These are phyloP conservation scores for Malassezia arunalokei DNA, from an alignment of 1,284 basidiomycete genomes.

Conservation along the genomic window DNA sequence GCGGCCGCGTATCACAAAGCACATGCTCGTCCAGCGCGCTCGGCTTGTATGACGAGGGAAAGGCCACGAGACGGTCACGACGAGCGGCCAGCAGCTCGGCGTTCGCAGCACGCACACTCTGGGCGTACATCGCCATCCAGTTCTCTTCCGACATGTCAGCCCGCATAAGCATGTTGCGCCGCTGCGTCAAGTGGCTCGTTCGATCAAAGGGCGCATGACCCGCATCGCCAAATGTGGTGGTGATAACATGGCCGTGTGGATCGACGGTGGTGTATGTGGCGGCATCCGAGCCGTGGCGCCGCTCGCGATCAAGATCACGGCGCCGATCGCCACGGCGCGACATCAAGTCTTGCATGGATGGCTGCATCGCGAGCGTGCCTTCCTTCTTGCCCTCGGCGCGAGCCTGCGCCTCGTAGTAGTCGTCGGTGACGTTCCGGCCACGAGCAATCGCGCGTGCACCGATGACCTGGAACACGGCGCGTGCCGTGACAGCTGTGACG, in stretches of 20 bases:
- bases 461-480: slow-evolving; percentile 87
- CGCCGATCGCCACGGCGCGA: slow-evolving; percentile 19
- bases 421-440: slow-evolving; percentile 78
- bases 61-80: slow-evolving; percentile 25
- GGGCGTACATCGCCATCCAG: slow-evolving; percentile 43
- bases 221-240: slow-evolving; percentile 39
- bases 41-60: slow-evolving; percentile 6
- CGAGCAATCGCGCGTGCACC: slow-evolving; percentile 78
- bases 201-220: slow-evolving; percentile 38
- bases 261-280: slow-evolving; percentile 29
- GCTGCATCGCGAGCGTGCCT: slow-evolving; percentile 35
- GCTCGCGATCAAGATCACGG: slow-evolving; percentile 29
- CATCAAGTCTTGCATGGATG: slow-evolving; percentile 22
- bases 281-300: slow-evolving; percentile 26
- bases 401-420: slow-evolving; percentile 80
- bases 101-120: slow-evolving; percentile 40
- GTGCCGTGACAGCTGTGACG: slow-evolving; percentile 80
- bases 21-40: slow-evolving; percentile 21
- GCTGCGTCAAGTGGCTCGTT: slow-evolving; percentile 26
- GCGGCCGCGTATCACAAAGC: slow-evolving; percentile 27
- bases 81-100: slow-evolving; percentile 33
- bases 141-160: slow-evolving; percentile 40
- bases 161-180: slow-evolving; percentile 25
- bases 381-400: slow-evolving; percentile 49
- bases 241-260: slow-evolving; percentile 32